These are phyloP conservation scores for Diddensiella transvaalensis DNA, from an alignment of 805 yeast genomes.

Conservation along the genomic window DNA sequence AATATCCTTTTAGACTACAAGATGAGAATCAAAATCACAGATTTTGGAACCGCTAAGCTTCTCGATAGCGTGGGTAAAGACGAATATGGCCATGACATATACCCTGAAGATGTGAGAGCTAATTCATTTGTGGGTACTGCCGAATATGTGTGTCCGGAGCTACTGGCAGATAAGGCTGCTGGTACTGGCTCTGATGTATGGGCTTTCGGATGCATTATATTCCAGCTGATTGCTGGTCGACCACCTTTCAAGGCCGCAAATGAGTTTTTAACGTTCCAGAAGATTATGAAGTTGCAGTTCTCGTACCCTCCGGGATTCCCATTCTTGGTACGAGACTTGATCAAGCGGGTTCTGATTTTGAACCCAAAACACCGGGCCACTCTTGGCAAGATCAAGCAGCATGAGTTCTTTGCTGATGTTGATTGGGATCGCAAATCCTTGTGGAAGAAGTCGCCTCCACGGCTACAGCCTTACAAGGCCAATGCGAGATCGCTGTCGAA, in stretches of 20 bases:
- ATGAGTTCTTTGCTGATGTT: conserved; percentile 65
- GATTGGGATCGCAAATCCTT: conserved; percentile 68
- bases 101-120: conserved; percentile 39
- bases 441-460: conserved; percentile 70
- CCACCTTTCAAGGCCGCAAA: conserved; percentile 90
- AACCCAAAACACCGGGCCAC: conserved; percentile 66
- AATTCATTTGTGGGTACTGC: conserved; percentile 95
- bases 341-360: conserved; percentile 61
- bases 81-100: conserved; percentile 26
- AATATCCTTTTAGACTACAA: conserved; percentile 81
- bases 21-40: conserved; percentile 87
- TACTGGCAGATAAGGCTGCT: conserved; percentile 70
- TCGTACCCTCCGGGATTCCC: conserved; percentile 68
- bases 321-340: conserved; percentile 57
- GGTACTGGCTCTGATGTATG: conserved; percentile 86
- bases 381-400: conserved; percentile 55
- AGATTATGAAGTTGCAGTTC: conserved; percentile 75
- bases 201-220: conserved; percentile 90
- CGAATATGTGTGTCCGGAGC: conserved; percentile 92
- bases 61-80: conserved; percentile 37
- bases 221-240: conserved; percentile 73
- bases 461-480: conserved; percentile 59
- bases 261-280: conserved; percentile 83
- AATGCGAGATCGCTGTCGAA: conserved; percentile 7
- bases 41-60: conserved; percentile 95